These are phyloP conservation scores for Crucihimalaya himalaica DNA, from an alignment of 345 rosid species.

Conservation along the genomic window DNA sequence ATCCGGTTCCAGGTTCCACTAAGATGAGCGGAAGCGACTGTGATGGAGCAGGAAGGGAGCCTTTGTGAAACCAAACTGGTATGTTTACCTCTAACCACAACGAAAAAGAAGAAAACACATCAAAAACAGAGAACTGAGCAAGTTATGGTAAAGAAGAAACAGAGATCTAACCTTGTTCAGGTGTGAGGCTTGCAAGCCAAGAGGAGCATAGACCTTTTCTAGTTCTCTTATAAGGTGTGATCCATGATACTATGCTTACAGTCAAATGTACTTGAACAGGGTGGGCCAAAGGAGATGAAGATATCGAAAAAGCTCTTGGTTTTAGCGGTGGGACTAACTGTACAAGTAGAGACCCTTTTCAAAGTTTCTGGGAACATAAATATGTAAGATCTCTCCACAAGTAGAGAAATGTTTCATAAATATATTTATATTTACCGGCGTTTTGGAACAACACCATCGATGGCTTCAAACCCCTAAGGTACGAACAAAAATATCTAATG, in stretches of 20 bases:
- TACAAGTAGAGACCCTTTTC: slow-evolving; percentile 31
- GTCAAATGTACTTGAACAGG: slow-evolving; percentile 88
- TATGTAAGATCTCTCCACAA: neutral
- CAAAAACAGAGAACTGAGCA: slow-evolving; percentile 17
- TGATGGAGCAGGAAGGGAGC: slow-evolving; percentile 74
- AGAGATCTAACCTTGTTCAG: slow-evolving; percentile 52
- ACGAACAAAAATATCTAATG: no score
- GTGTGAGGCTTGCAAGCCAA: slow-evolving; percentile 82
- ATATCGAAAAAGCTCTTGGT: slow-evolving; percentile 84
- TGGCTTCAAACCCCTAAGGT: no score
- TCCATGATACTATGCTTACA: slow-evolving; percentile 78
- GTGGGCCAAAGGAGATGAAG: slow-evolving; percentile 82
- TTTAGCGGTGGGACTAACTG: slow-evolving; percentile 86
- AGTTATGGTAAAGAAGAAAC: slow-evolving; percentile 3
- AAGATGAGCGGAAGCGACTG: slow-evolving; percentile 75
- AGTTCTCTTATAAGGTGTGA: slow-evolving; percentile 81
- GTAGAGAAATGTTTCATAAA: neutral
- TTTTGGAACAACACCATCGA: no score
- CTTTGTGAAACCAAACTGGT: slow-evolving; percentile 85
- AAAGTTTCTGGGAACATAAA: neutral
- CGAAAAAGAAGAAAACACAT: neutral
- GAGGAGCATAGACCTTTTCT: slow-evolving; percentile 80
- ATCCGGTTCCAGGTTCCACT: slow-evolving; percentile 95
- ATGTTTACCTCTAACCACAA: slow-evolving; percentile 52
- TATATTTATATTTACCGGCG: no score